phyloP scores from a whole-genome alignment of 345 rosid species.

The Erodium maritimum region DNA sequence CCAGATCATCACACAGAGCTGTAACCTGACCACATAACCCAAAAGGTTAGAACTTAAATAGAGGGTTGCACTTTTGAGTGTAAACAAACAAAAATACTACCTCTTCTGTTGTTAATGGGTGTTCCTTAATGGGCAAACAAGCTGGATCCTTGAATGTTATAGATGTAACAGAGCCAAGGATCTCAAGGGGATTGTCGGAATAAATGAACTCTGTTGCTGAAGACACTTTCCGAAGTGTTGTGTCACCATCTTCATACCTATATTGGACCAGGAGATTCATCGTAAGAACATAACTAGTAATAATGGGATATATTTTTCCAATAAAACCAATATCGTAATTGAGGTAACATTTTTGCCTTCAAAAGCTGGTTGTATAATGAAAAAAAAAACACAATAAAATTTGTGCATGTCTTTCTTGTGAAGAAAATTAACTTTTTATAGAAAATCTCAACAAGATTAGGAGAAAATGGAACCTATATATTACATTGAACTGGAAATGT shows the following conservation, averaged over 20 bases:
- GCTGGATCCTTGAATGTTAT: conserved; percentile 56
- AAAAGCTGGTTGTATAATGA: no score
- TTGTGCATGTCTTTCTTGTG: no score
- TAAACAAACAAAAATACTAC: conserved; percentile 15
- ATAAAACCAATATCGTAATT: no score
- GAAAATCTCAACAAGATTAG: no score
- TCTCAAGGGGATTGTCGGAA: conserved; percentile 80
- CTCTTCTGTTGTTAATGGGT: conserved; percentile 75
- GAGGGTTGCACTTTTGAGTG: not conserved
- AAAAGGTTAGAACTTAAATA: not conserved
- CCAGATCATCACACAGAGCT: conserved; percentile 77
- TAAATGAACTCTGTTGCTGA: conserved; percentile 75
- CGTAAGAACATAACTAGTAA: no score
- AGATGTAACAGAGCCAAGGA: conserved; percentile 78
- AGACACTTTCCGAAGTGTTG: conserved; percentile 54
- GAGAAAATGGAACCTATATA: no score
- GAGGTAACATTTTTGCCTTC: no score
- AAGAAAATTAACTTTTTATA: no score
- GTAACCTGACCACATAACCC: conserved; percentile 40
- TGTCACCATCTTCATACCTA: conserved; percentile 75
- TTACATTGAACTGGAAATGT: no score
- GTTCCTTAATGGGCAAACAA: conserved; percentile 47
- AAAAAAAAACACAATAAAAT: no score
- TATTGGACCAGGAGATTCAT: not conserved
- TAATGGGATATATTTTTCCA: no score